A percentile compares a stretch with the other conserved stretches of the same genome.
Evolutionary conservation across 768 basidiomycete genomes (phyloP).

Genomic region (Epithele typhae): DNA sequence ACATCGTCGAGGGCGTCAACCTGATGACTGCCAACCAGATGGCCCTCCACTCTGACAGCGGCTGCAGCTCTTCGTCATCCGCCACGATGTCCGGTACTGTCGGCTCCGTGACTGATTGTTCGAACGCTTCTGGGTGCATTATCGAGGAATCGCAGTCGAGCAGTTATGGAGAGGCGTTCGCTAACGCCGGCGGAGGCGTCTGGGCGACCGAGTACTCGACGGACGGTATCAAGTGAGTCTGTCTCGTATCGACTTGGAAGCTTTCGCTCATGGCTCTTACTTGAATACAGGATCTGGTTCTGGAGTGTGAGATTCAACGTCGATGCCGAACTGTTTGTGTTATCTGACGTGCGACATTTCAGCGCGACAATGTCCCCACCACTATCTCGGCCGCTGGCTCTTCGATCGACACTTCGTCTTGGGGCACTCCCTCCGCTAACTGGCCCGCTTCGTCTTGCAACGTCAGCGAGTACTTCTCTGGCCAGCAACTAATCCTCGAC

Average conservation of each 20-base stretch:
- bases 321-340: too few relatives aligned
- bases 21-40: slow-evolving; percentile 47
- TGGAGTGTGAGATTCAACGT: not conserved
- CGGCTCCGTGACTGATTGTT: slow-evolving; percentile 15
- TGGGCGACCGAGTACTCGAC: slow-evolving; percentile 67
- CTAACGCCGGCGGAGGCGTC: slow-evolving; percentile 49
- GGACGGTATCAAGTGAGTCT: slow-evolving; percentile 42
- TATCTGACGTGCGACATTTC: too few relatives aligned
- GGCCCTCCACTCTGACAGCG: slow-evolving; percentile 45
- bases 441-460: slow-evolving; percentile 40
- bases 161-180: slow-evolving; percentile 39
- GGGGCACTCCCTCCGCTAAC: slow-evolving; percentile 43
- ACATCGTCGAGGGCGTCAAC: slow-evolving; percentile 52
- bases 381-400: slow-evolving; percentile 29
- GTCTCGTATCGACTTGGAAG: not conserved
- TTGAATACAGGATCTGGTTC: not conserved
- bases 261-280: not conserved
- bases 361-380: slow-evolving; percentile 36
- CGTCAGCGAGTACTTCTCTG: slow-evolving; percentile 40
- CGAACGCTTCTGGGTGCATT: slow-evolving; percentile 14
- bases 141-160: slow-evolving; percentile 29
- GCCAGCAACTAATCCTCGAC: slow-evolving; percentile 51
- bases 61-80: slow-evolving; percentile 29
- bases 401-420: slow-evolving; percentile 35
- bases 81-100: slow-evolving; percentile 34